Percentiles rank a stretch among this genome's conserved stretches.
phyloP scores from a whole-genome alignment of 805 yeast genomes.

The Candida xiaguanensis region DNA sequence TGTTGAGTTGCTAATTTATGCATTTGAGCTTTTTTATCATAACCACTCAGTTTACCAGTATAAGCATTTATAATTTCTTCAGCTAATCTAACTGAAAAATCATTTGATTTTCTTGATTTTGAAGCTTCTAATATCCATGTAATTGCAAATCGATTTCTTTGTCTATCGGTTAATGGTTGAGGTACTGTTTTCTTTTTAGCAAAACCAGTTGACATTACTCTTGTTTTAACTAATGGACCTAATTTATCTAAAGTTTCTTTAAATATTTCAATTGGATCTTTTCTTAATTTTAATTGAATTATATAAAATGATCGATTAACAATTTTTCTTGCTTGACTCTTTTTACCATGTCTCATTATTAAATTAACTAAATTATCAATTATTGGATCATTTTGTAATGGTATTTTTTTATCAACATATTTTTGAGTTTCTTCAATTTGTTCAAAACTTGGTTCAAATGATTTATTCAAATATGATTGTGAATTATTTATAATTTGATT shows the following conservation, averaged over 20 bases:
- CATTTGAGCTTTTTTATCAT: conserved; percentile 76
- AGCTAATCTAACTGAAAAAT: conserved; percentile 81
- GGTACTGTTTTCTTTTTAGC: conserved; percentile 84
- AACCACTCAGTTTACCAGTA: conserved; percentile 77
- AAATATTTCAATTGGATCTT: conserved; percentile 76
- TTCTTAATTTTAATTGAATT: conserved; percentile 65
- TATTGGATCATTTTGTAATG: conserved; percentile 63
- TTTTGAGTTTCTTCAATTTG: conserved; percentile 58
- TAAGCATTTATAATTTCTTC: conserved; percentile 81
- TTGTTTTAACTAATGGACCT: conserved; percentile 80
- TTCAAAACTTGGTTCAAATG: conserved; percentile 57
- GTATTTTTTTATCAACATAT: conserved; percentile 52
- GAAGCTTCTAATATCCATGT: conserved; percentile 87
- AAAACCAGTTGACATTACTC: conserved; percentile 75
- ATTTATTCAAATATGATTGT: conserved; percentile 28
- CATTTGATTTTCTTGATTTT: conserved; percentile 70
- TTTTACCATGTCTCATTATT: conserved; percentile 91
- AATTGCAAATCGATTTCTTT: conserved; percentile 83
- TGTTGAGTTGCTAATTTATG: conserved; percentile 86
- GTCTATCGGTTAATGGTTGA: conserved; percentile 74
- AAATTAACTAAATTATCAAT: conserved; percentile 76
- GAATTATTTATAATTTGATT: conserved; percentile 34
- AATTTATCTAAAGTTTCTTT: conserved; percentile 72
- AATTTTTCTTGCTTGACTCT: conserved; percentile 69
- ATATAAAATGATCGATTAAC: conserved; percentile 78